A percentile compares a stretch with the other conserved stretches of the same genome.
Conservation (phyloP, 208 protist genomes). For the Leishmania braziliensis region DNA sequence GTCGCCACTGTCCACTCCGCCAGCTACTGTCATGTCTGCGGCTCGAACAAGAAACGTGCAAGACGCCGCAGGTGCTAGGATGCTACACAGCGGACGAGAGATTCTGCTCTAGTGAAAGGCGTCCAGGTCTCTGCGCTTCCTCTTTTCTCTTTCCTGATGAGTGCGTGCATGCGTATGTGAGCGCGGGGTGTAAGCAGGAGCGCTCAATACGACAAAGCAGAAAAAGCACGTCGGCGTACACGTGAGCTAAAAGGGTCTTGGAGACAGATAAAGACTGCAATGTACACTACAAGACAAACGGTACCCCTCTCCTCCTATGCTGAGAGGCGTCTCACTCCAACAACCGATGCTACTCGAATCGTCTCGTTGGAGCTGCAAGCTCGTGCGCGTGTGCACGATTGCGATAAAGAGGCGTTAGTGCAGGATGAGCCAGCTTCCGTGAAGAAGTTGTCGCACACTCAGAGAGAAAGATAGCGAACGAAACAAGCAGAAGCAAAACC, state of each 20-base stretch:
- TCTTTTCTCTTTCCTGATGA: neutral
- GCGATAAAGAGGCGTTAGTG: neutral
- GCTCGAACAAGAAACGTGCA: neutral
- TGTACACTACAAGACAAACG: neutral
- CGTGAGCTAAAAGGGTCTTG: neutral
- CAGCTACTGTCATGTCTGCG: slow-evolving; percentile 2
- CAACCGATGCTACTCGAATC: neutral
- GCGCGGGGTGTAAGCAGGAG: neutral
- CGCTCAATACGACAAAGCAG: neutral
- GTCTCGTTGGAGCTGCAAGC: neutral
- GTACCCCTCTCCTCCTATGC: neutral
- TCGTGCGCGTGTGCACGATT: neutral
- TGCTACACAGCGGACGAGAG: neutral
- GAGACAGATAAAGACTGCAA: neutral
- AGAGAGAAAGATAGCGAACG: slow-evolving; percentile 5
- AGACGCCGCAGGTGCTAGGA: neutral
- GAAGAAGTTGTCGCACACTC: neutral
- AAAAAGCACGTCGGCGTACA: neutral
- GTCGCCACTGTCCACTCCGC: slow-evolving; percentile 7
- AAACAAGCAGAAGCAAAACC: neutral
- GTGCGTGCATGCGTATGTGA: neutral
- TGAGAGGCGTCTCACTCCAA: neutral
- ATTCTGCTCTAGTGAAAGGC: neutral
- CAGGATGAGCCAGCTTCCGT: neutral
- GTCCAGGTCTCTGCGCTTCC: neutral